Conservation (phyloP, 2,329 filamentous ascomycete genomes). For the Diplodia sapinea region DNA sequence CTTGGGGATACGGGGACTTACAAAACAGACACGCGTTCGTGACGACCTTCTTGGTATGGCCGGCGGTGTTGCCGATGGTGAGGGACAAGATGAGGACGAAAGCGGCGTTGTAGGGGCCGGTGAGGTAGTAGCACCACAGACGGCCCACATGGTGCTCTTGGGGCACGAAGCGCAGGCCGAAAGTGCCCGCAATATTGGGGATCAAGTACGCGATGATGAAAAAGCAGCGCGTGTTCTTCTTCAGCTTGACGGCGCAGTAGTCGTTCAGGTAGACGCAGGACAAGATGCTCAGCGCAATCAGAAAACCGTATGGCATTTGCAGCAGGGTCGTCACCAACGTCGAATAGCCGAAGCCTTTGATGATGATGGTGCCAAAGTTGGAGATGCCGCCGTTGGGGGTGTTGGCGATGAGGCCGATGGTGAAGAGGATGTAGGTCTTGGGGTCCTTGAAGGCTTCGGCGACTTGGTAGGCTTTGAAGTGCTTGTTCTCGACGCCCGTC, state of each 20-base stretch:
- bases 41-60: slow-evolving; percentile 58
- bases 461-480: slow-evolving; percentile 56
- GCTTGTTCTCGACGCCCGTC: slow-evolving; percentile 59
- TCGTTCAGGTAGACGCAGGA: slow-evolving; percentile 33
- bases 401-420: slow-evolving; percentile 43
- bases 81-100: slow-evolving; percentile 59
- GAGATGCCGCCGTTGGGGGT: slow-evolving; percentile 53
- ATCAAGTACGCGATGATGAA: slow-evolving; percentile 31
- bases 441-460: slow-evolving; percentile 53
- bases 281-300: slow-evolving; percentile 38
- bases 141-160: slow-evolving; percentile 58
- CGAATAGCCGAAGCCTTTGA: slow-evolving; percentile 51
- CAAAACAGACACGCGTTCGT: slow-evolving; percentile 66
- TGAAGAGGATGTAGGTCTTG: slow-evolving; percentile 52
- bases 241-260: slow-evolving; percentile 26
- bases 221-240: slow-evolving; percentile 29
- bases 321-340: slow-evolving; percentile 46
- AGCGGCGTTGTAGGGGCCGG: slow-evolving; percentile 61
- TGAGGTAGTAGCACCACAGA: slow-evolving; percentile 64
- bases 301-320: slow-evolving; percentile 38
- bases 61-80: slow-evolving; percentile 54
- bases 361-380: slow-evolving; percentile 47
- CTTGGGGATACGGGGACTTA: neutral
- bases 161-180: slow-evolving; percentile 63
- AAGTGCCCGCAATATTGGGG: slow-evolving; percentile 62